A percentile compares a stretch with the other conserved stretches of the same genome.
phyloP scores from a whole-genome alignment of 192 early-diverging fungal genomes.

The Umbelopsis sp. region DNA sequence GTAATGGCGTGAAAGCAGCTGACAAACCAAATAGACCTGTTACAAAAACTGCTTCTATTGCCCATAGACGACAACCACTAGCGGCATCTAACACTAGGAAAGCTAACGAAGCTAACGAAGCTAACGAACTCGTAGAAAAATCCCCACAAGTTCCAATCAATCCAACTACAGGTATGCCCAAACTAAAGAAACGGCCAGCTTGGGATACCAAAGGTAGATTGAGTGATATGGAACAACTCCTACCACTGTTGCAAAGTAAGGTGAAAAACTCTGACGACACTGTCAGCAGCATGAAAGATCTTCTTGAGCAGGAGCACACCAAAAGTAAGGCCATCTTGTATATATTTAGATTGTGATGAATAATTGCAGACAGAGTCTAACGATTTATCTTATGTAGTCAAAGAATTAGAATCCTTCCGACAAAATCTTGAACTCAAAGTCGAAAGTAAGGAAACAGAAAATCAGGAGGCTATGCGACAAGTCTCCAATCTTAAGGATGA shows the following conservation, averaged over 20 bases:
- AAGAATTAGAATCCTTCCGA: constrained; percentile 46
- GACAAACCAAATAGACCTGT: background rate
- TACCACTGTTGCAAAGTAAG: constrained; percentile 48
- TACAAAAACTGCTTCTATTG: background rate
- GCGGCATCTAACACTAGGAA: background rate
- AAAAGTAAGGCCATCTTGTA: constrained; percentile 31
- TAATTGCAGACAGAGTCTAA: background rate
- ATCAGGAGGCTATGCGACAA: constrained; percentile 41
- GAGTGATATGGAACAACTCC: constrained; percentile 70
- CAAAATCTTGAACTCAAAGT: constrained; percentile 52
- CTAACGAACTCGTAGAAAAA: background rate
- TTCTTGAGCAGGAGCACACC: constrained; percentile 52
- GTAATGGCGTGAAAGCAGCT: background rate
- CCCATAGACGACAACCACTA: background rate
- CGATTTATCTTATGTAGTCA: constrained; percentile 17
- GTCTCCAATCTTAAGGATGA: constrained; percentile 42
- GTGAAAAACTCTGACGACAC: constrained; percentile 47
- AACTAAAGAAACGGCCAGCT: constrained; percentile 67
- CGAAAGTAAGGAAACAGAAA: constrained; percentile 67
- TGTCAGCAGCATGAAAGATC: constrained; percentile 51
- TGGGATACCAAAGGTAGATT: constrained; percentile 83
- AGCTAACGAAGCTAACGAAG: background rate
- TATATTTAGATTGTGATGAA: constrained; percentile 20
- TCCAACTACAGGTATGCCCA: constrained; percentile 21
- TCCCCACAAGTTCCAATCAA: background rate